phyloP scores from a whole-genome alignment of 345 rosid species.

The Gossypium arboreum region DNA sequence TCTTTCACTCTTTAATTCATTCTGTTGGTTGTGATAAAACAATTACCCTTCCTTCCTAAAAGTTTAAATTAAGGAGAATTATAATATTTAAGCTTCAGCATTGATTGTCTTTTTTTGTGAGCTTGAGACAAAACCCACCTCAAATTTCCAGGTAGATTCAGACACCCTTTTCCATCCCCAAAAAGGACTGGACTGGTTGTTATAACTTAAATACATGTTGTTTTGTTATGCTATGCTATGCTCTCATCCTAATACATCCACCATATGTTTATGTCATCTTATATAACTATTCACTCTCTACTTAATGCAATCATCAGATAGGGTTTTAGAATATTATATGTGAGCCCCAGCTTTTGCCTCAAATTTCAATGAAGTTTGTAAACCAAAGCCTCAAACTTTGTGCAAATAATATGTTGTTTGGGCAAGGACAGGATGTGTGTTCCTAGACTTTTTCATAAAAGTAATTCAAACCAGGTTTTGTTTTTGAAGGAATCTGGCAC shows the following conservation, averaged over 20 bases:
- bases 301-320: background rate
- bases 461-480: background rate
- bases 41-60: background rate
- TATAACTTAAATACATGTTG: constrained; percentile 19
- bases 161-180: constrained; percentile 30
- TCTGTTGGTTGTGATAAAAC: background rate
- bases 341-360: background rate
- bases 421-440: background rate
- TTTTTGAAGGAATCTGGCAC: background rate
- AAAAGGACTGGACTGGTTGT: constrained; percentile 15
- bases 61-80: background rate
- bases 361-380: background rate
- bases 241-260: background rate
- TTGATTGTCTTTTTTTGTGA: constrained; percentile 4
- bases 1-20: constrained; percentile 8
- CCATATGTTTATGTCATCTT: background rate
- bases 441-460: background rate
- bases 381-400: background rate
- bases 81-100: background rate
- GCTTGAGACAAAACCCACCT: constrained; percentile 48
- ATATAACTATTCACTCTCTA: background rate
- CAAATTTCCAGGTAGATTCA: constrained; percentile 56
- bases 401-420: background rate
- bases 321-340: background rate
- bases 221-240: background rate